Base-by-base conservation (phyloP, 2,329 filamentous ascomycete genomes). In the Botryotinia globosa region DNA sequence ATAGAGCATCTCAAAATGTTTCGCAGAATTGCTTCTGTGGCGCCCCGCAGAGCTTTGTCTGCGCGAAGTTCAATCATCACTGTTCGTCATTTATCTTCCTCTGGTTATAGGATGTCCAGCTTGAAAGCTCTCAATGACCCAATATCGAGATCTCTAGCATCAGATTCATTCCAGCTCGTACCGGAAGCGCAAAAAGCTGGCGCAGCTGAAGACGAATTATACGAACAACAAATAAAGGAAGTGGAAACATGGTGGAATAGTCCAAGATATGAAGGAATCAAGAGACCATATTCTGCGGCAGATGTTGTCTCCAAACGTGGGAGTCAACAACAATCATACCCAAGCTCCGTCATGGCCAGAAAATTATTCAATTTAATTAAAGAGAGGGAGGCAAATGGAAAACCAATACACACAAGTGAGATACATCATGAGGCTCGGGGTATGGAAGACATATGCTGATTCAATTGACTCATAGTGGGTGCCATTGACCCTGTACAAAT, bases 401-500 rank as follows among this genome's bases (percentile, higher is more conserved):
- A 97, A 82, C 96, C 96, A 32, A 92, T 98, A 74, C 95, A 98
- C 82, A 98, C 96, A 25, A 94, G 93, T 95, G 85, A 80, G 90
- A 83, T 72, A 48, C 69, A 22, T 44, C 32, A 61, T 29, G n/a
- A 25, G 8, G 32, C 5, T 37, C 32, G 25, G 8, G 32, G 2
- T 18, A 32, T 56, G 20, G n/a, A 48, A 32, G 56, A 71, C 32
- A 25, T 39, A 29, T 25, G 44, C 77, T 77, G 54, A 77, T 75
- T 72, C 77, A 51, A 77, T 75, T 72, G 9, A 9, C 70, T 72
- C 44, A 32, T 75, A 95, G 93, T 99, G 92, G 96, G 96, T 78
- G 96, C 94, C 74, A 97, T 99, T 83, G 96, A 99, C 81, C 96
- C 96, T n/a, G 90, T 98, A 18, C 96, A 99, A 84, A 98, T 99